Base-by-base conservation (phyloP, 257 asterid species). In the Solanum pinnatisectum region DNA sequence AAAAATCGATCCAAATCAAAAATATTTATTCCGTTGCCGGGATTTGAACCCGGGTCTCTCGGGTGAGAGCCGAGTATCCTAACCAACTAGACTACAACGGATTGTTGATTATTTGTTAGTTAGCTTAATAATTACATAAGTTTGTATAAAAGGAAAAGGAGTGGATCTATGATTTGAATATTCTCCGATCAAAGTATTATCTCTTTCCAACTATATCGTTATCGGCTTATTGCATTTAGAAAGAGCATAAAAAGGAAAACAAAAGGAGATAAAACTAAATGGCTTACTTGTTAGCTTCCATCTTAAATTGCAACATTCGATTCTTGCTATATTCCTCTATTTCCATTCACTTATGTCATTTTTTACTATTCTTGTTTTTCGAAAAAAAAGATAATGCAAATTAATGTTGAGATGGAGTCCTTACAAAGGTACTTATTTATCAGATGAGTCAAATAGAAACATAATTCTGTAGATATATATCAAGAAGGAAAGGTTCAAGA, bases 61-160 rank as follows among this genome's bases (percentile, higher is more conserved):
- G 96, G 98, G 98, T 95, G 98, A 95, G 98, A 95, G 98, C 95
- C 97, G 95, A 95, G 96, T 95, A 95, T 95, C 98, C 98, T 95
- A 22, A 96, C 98, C 98, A 96, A 33, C 98, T 95, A 96, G 96
- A 96, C 96, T 93, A 96, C 98, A 94, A 96, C 95, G 99, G 96
- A 95, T 16, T 71, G 14, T 4, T 32, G 25, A 7, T 16, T 8
- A 32, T 0, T 16, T 0, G 0, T 16, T 18, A 2, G 12, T 8
- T 32, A 8, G 2, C 1, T 16, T 32, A 1, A 0, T 1, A 6
- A 18, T 37, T 76, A 39, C 35, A 71, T 33, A 72, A 1, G 15
- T 52, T 16, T 2, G 9, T 5, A 2, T 2, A 52, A 16, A 52
- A 52, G 60, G 23, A 40, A 18, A 39, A 36, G 20, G 5, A 39